phyloP scores from a whole-genome alignment of 805 yeast genomes.

The Priceomyces castillae region DNA sequence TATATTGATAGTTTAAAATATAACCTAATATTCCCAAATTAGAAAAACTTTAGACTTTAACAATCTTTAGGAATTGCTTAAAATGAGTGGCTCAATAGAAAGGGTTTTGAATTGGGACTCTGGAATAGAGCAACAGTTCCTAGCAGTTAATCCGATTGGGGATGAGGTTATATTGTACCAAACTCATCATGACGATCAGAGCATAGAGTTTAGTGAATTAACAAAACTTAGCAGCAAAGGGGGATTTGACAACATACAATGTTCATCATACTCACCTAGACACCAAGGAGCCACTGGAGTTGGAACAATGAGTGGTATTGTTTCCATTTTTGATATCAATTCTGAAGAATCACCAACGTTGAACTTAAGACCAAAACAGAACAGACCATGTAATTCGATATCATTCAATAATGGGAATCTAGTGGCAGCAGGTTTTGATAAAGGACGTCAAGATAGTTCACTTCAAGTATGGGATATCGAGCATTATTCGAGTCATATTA shows the following conservation, averaged over 20 bases:
- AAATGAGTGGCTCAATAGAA: slow-evolving; percentile 59
- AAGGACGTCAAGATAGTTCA: slow-evolving; percentile 72
- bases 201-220: slow-evolving; percentile 51
- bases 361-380: slow-evolving; percentile 57
- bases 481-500: slow-evolving; percentile 48
- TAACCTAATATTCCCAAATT: too few relatives aligned
- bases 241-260: slow-evolving; percentile 68
- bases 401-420: slow-evolving; percentile 65
- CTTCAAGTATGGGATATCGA: slow-evolving; percentile 78
- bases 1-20: too few relatives aligned
- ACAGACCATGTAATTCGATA: slow-evolving; percentile 71
- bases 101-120: slow-evolving; percentile 60
- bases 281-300: slow-evolving; percentile 63
- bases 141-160: slow-evolving; percentile 73
- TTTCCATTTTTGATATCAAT: slow-evolving; percentile 60
- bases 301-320: slow-evolving; percentile 71
- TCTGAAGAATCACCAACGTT: slow-evolving; percentile 33
- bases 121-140: slow-evolving; percentile 54
- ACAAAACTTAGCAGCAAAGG: slow-evolving; percentile 49
- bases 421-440: slow-evolving; percentile 76
- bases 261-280: slow-evolving; percentile 58
- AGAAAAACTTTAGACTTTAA: too few relatives aligned
- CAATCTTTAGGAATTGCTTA: not conserved
- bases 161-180: slow-evolving; percentile 73
- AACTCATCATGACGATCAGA: slow-evolving; percentile 45